These are phyloP conservation scores for Candida coquimbonensis DNA, from an alignment of 805 yeast genomes.

Conservation along the genomic window DNA sequence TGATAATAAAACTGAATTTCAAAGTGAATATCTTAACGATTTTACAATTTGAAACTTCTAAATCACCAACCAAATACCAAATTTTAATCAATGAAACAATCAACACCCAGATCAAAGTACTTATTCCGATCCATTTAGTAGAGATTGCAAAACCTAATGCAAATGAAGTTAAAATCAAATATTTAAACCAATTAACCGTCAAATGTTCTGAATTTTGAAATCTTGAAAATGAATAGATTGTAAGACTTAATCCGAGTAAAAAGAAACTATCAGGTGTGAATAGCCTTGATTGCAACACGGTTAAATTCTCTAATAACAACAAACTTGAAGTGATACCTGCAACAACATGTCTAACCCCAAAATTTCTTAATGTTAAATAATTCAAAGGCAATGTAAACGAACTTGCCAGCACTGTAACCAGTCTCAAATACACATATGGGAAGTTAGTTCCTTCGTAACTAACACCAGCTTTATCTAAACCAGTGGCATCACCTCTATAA, in stretches of 20 bases:
- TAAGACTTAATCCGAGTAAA: slow-evolving; percentile 38
- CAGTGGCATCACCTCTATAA: slow-evolving; percentile 34
- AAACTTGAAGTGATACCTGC: slow-evolving; percentile 46
- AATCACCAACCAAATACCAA: slow-evolving; percentile 71
- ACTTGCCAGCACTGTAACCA: slow-evolving; percentile 51
- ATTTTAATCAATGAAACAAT: slow-evolving; percentile 35
- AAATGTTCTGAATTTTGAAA: slow-evolving; percentile 41
- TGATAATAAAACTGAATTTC: slow-evolving; percentile 36
- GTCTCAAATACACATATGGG: slow-evolving; percentile 50
- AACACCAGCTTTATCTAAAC: slow-evolving; percentile 12
- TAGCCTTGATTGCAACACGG: slow-evolving; percentile 51
- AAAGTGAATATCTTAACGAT: slow-evolving; percentile 34
- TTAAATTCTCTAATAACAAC: slow-evolving; percentile 53
- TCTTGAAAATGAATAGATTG: slow-evolving; percentile 45
- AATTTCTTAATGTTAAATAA: slow-evolving; percentile 47
- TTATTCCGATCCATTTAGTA: slow-evolving; percentile 65
- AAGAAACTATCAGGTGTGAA: slow-evolving; percentile 40
- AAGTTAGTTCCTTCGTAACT: slow-evolving; percentile 19
- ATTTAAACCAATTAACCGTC: slow-evolving; percentile 44
- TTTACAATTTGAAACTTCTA: slow-evolving; percentile 33
- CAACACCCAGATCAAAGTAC: slow-evolving; percentile 62
- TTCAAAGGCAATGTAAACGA: slow-evolving; percentile 43
- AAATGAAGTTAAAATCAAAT: slow-evolving; percentile 40
- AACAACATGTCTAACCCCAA: slow-evolving; percentile 44
- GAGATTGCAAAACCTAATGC: slow-evolving; percentile 51